phyloP scores from a whole-genome alignment of 148 eudicot species.

The Nepenthes mirabilis region DNA sequence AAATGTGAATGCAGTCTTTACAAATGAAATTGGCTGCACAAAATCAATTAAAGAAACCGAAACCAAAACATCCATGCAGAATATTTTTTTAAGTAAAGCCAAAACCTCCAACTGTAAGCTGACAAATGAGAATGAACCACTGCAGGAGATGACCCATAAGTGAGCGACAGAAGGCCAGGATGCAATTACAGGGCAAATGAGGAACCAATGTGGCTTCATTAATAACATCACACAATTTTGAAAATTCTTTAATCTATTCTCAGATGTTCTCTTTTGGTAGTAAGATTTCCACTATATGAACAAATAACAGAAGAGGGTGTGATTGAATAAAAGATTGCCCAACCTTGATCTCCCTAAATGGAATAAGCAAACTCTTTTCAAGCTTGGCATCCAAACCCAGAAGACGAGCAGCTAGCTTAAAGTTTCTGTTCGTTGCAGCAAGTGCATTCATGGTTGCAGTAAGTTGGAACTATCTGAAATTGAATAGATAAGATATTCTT shows the following conservation, averaged over 20 bases:
- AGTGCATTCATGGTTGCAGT: conserved; percentile 71
- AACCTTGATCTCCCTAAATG: conserved; percentile 98
- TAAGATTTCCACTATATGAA: background rate
- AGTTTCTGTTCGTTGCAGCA: conserved; percentile 93
- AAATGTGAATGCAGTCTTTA: background rate
- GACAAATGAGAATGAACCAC: background rate
- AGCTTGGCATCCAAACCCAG: conserved; percentile 86
- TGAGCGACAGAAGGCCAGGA: background rate
- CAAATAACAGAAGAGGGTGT: background rate
- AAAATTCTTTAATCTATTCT: too few relatives aligned
- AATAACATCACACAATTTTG: background rate
- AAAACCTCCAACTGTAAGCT: background rate
- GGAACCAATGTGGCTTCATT: background rate
- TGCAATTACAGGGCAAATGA: background rate
- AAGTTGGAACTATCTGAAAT: conserved; percentile 8
- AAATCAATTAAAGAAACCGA: background rate
- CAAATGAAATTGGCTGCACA: background rate
- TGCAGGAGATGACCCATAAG: background rate
- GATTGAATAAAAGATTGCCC: background rate
- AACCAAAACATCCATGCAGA: background rate
- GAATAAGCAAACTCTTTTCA: conserved; percentile 83
- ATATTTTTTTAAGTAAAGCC: background rate
- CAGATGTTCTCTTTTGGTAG: too few relatives aligned
- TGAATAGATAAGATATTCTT: background rate
- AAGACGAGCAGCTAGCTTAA: conserved; percentile 71